Conservation (phyloP, 2,329 filamentous ascomycete species). For the Xenosphaeropsis pyriputrescens region DNA sequence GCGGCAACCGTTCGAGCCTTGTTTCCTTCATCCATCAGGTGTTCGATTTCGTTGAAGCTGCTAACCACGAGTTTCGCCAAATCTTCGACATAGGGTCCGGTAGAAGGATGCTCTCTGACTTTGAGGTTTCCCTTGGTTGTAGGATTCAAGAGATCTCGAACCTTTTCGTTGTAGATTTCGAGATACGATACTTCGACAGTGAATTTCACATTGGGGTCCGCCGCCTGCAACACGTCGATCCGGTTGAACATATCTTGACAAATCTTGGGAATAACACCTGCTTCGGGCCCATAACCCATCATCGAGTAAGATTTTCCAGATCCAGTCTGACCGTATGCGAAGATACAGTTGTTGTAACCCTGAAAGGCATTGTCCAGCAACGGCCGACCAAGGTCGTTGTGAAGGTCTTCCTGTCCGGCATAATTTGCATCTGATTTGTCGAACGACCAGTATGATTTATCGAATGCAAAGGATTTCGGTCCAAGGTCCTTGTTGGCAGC, state of each 20-base stretch:
- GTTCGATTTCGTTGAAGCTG: constrained; percentile 89
- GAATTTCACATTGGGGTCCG: constrained; percentile 65
- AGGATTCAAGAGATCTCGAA: constrained; percentile 88
- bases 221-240: constrained; percentile 49
- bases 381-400: constrained; percentile 75
- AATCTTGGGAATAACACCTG: constrained; percentile 91
- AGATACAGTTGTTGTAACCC: constrained; percentile 99
- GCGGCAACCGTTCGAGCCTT: constrained; percentile 95
- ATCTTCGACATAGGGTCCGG: constrained; percentile 95
- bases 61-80: constrained; percentile 88
- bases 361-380: constrained; percentile 95
- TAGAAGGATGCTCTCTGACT: constrained; percentile 93
- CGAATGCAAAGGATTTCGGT: constrained; percentile 84
- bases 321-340: constrained; percentile 95
- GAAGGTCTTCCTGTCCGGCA: constrained; percentile 80
- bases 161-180: constrained; percentile 98
- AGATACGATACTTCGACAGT: constrained; percentile 97
- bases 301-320: constrained; percentile 99
- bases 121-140: constrained; percentile 93
- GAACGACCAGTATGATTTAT: constrained; percentile 97
- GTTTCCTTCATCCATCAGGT: constrained; percentile 98
- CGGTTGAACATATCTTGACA: constrained; percentile 95
- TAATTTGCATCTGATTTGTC: constrained; percentile 68
- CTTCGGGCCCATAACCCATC: constrained; percentile 97
- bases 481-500: constrained; percentile 49